Evolutionary conservation across 1,284 basidiomycete genomes (phyloP), one percentile per base, ranked within the genome.

Genomic region (Chiua sp.): DNA sequence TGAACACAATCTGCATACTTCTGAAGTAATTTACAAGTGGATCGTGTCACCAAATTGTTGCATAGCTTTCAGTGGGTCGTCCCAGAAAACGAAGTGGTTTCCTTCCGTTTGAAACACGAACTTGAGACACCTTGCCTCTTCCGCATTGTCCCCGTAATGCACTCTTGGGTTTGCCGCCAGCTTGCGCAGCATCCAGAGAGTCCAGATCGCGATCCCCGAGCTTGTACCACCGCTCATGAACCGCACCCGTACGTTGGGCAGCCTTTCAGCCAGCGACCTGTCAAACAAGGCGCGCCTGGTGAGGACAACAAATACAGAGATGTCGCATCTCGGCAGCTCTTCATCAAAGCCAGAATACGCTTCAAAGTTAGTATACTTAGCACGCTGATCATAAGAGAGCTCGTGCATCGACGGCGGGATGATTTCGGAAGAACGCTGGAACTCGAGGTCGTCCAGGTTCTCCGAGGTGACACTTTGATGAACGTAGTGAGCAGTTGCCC

Each of bases 31-130:
- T 55, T 55, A 69, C 44, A 63, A 30, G 23, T 33, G 59, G 47
- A 72, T 72, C 7, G 51, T 47, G 7, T 2, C 28, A 5, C 23
- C 35, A 23, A 57, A 71, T 22, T 71, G 66, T 39, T 64, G 30
- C 12, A 73, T 60, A 30, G 72, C 64, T 52, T 58, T 63, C 56
- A 72, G 57, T 4, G 72, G 70, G 15, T 72, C 59, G 0, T 72
- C 70, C 72, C 72, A 73, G 51, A 72, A 72, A 20, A 67, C 12
- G 35, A 73, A 71, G 51, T 74, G 71, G 39, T 74, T 74, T 32
- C 70, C 72, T 46, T 71, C 69, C 13, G 53, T 53, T 26, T 62
- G 61, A 13, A 30, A 42, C 20, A 59, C 32, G 28, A 56, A 48
- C 49, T 69, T 56, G 51, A 65, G 42, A 15, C 72, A 68, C 51